Evolutionary conservation across 2,329 filamentous ascomycete genomes (phyloP).

Genomic region (Reticulascus tulasneorum): DNA sequence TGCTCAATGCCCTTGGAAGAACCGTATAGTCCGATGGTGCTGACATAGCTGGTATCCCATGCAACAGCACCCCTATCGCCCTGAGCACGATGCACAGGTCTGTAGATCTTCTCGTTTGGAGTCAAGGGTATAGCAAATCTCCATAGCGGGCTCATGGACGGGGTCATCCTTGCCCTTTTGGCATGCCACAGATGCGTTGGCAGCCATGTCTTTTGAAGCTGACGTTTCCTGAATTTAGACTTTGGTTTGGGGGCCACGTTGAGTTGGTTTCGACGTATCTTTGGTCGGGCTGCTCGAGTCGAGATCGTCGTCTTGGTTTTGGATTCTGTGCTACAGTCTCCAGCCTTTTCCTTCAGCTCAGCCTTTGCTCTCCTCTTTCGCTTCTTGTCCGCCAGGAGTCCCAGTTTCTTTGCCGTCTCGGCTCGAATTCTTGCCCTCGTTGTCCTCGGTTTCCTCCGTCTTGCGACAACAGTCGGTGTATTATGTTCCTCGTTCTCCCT

Average conservation of each 20-base stretch:
- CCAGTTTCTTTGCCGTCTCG: slow-evolving; percentile 71
- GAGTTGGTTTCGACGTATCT: slow-evolving; percentile 66
- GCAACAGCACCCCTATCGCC: slow-evolving; percentile 72
- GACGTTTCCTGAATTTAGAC: slow-evolving; percentile 76
- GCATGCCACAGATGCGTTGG: slow-evolving; percentile 93
- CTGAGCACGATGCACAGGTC: slow-evolving; percentile 78
- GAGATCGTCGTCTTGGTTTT: slow-evolving; percentile 26
- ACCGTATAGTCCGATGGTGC: slow-evolving; percentile 77
- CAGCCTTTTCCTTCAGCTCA: slow-evolving; percentile 25
- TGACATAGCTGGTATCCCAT: slow-evolving; percentile 95
- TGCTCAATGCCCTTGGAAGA: slow-evolving; percentile 57
- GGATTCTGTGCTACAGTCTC: too few relatives aligned
- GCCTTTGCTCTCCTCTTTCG: slow-evolving; percentile 37
- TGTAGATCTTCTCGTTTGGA: slow-evolving; percentile 84
- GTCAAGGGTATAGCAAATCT: slow-evolving; percentile 81
- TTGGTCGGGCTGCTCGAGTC: slow-evolving; percentile 50
- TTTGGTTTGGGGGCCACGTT: slow-evolving; percentile 54
- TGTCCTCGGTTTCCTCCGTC: slow-evolving; percentile 57
- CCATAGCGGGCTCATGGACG: slow-evolving; percentile 77
- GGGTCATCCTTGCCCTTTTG: slow-evolving; percentile 86
- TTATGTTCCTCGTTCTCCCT: slow-evolving; percentile 84
- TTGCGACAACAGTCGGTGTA: slow-evolving; percentile 71
- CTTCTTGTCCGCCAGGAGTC: slow-evolving; percentile 57
- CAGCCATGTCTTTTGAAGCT: slow-evolving; percentile 86
- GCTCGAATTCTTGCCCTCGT: slow-evolving; percentile 61